A percentile compares a stretch with the other conserved stretches of the same genome.
Evolutionary conservation across 2,329 filamentous ascomycete species (phyloP).

Genomic region (Apiospora arundinis): DNA sequence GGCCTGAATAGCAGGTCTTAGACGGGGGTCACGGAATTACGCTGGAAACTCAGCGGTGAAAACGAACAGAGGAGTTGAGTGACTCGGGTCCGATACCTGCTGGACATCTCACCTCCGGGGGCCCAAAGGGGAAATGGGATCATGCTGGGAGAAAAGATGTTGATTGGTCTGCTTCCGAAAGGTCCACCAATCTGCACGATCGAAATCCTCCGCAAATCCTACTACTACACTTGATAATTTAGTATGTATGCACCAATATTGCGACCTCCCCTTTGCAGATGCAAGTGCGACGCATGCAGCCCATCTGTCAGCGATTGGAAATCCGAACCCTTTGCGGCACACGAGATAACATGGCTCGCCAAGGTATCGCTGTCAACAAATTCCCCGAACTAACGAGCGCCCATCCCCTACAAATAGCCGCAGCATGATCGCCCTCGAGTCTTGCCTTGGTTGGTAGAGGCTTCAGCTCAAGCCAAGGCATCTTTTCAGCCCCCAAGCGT

Average conservation of each 20-base stretch:
- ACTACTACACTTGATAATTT: neutral
- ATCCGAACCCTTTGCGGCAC: neutral
- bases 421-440: neutral
- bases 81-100: no score
- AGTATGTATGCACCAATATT: neutral
- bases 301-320: constrained; percentile 8
- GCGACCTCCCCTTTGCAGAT: neutral
- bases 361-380: neutral
- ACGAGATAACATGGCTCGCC: neutral
- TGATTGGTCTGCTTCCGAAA: neutral
- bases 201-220: neutral
- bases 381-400: neutral
- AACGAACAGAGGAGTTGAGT: neutral
- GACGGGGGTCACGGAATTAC: neutral
- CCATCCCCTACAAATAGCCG: neutral
- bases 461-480: neutral
- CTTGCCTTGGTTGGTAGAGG: neutral
- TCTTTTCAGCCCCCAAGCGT: neutral
- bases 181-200: neutral
- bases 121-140: neutral
- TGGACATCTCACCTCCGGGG: no score
- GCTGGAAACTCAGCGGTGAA: neutral
- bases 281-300: neutral
- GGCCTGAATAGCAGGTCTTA: no score
- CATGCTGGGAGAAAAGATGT: neutral